Conservation (phyloP, 768 basidiomycete species). For the Amyloporia xantha region DNA sequence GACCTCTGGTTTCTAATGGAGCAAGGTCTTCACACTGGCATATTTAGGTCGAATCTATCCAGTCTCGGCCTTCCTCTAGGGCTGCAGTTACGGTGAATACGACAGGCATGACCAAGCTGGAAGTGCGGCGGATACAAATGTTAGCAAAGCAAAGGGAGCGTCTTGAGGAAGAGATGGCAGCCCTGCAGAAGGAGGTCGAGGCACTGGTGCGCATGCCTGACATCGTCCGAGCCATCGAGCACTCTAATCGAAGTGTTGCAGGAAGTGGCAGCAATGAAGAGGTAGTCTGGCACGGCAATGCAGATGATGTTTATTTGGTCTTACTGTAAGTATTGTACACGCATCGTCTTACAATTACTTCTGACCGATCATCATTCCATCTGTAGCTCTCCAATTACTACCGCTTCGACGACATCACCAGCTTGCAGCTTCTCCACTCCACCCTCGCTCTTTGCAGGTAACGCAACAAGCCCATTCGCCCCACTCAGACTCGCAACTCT, state of each 20-base stretch:
- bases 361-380: constrained; percentile 20
- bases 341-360: neutral
- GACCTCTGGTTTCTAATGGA: too few species aligned
- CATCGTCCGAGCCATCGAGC: neutral
- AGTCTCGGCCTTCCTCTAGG: constrained; percentile 33
- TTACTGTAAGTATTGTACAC: neutral
- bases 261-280: constrained; percentile 22
- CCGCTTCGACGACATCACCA: constrained; percentile 52
- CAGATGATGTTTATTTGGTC: too few species aligned
- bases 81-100: constrained; percentile 42
- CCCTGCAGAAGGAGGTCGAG: constrained; percentile 57
- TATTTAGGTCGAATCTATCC: constrained; percentile 49
- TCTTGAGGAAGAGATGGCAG: constrained; percentile 55
- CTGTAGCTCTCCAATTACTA: constrained; percentile 64
- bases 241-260: neutral
- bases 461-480: constrained; percentile 71
- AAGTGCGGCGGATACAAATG: constrained; percentile 58
- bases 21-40: neutral
- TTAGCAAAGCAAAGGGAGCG: constrained; percentile 60
- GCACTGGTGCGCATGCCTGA: constrained; percentile 35
- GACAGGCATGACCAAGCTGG: constrained; percentile 53
- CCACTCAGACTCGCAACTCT: constrained; percentile 73
- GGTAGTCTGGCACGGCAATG: constrained; percentile 4
- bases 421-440: constrained; percentile 35
- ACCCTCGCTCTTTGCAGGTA: constrained; percentile 41